Evolutionary conservation across 805 yeast species (phyloP).

Genomic region (Brettanomyces sp.): DNA sequence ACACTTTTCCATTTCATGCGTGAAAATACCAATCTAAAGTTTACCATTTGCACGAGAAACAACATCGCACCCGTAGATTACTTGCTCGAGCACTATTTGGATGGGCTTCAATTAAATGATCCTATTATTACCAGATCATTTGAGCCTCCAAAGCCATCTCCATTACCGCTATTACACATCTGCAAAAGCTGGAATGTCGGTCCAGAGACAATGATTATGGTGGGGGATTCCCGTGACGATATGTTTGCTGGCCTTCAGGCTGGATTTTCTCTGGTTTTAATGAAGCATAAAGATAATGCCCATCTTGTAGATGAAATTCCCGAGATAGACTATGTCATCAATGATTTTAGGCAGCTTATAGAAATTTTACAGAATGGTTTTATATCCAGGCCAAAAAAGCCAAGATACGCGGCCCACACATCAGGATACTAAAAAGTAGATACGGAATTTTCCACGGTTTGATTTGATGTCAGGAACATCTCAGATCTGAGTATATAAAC

Average conservation of each 20-base stretch:
- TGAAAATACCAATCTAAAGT: slow-evolving; percentile 25
- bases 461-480: no score
- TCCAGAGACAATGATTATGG: slow-evolving; percentile 49
- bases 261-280: slow-evolving; percentile 47
- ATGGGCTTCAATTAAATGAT: slow-evolving; percentile 27
- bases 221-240: slow-evolving; percentile 68
- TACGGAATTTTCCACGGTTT: neutral
- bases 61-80: slow-evolving; percentile 43
- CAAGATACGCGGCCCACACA: neutral
- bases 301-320: slow-evolving; percentile 29
- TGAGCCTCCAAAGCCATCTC: slow-evolving; percentile 60
- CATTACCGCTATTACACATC: slow-evolving; percentile 52
- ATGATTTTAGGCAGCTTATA: slow-evolving; percentile 30
- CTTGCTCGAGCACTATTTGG: slow-evolving; percentile 35
- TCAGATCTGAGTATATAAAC: no score
- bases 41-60: slow-evolving; percentile 59
- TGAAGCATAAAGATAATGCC: slow-evolving; percentile 42
- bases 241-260: slow-evolving; percentile 57
- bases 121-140: slow-evolving; percentile 57
- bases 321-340: slow-evolving; percentile 28
- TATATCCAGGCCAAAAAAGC: slow-evolving; percentile 8
- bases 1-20: slow-evolving; percentile 28
- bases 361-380: slow-evolving; percentile 28
- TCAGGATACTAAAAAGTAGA: neutral
- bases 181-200: slow-evolving; percentile 31